A percentile compares a stretch with the other conserved stretches of the same genome.
phyloP scores from a whole-genome alignment of 1,139 yeast species.

The Entelexis paramagnoliae region DNA sequence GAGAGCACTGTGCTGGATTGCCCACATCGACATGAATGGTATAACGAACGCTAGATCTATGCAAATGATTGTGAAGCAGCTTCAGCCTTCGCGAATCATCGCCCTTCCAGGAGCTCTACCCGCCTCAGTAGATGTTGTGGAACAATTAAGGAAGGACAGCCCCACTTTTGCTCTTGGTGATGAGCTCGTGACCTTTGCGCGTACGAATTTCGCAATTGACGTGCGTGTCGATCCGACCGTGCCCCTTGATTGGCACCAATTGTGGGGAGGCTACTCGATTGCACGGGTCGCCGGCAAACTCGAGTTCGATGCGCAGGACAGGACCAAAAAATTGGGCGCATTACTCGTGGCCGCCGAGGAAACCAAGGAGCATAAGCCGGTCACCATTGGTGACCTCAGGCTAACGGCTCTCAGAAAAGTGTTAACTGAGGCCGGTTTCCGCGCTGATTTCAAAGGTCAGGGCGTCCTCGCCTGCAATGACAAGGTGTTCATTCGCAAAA shows the following conservation, averaged over 20 bases:
- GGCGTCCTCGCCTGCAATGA: conserved; percentile 85
- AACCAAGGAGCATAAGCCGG: conserved; percentile 25
- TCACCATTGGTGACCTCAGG: conserved; percentile 83
- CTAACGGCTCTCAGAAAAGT: conserved; percentile 68
- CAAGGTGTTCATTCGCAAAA: conserved; percentile 61
- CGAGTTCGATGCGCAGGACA: conserved; percentile 33
- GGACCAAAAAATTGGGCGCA: conserved; percentile 20
- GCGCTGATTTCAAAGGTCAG: conserved; percentile 85
- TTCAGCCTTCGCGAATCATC: conserved; percentile 69
- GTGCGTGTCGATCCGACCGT: conserved; percentile 60
- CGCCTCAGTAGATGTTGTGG: conserved; percentile 22
- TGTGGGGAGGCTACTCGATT: conserved; percentile 54
- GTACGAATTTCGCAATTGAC: conserved; percentile 43
- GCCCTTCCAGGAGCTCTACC: conserved; percentile 30
- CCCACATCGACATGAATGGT: conserved; percentile 76
- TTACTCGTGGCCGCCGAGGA: conserved; percentile 5
- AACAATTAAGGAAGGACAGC: conserved; percentile 35
- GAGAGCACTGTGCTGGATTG: conserved; percentile 55
- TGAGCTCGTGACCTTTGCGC: conserved; percentile 23
- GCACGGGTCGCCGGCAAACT: conserved; percentile 75
- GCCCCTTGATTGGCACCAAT: conserved; percentile 71
- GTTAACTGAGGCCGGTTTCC: conserved; percentile 47
- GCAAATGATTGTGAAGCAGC: conserved; percentile 62
- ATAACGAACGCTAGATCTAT: conserved; percentile 76
- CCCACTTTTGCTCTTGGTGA: conserved; percentile 42